Conservation (phyloP, 176 grass and related monocot genomes). For the Calamus simplicifolius region DNA sequence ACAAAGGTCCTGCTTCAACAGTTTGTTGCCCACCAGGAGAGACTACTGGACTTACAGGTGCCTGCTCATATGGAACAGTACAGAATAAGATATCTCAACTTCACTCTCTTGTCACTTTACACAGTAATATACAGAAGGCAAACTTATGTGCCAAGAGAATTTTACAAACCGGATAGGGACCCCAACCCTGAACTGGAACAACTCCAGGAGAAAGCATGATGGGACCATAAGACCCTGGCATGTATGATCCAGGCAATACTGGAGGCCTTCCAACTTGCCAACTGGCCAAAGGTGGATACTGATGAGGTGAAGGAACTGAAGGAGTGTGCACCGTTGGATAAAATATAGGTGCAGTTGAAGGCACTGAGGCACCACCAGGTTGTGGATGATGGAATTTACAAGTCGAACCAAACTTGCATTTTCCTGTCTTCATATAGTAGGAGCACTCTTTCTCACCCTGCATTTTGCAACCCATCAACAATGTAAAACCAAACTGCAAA, state of each 20-base stretch:
- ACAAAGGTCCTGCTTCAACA: conserved; percentile 26
- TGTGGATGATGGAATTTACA: conserved; percentile 59
- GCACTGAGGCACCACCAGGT: conserved; percentile 5
- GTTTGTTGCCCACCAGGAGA: conserved; percentile 26
- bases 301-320: conserved; percentile 38
- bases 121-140: too few species aligned
- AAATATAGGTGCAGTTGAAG: conserved; percentile 12
- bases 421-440: conserved; percentile 84
- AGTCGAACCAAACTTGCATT: conserved; percentile 75
- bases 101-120: background rate
- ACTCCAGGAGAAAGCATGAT: conserved; percentile 68
- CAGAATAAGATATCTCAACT: conserved; percentile 1
- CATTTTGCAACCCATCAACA: conserved; percentile 3
- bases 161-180: conserved; percentile 64
- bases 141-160: too few species aligned
- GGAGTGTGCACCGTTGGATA: conserved; percentile 8
- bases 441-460: conserved; percentile 91
- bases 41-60: conserved; percentile 18
- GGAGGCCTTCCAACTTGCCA: conserved; percentile 69
- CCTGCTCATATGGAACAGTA: conserved; percentile 14
- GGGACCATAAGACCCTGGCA: conserved; percentile 56
- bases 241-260: conserved; percentile 31
- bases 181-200: conserved; percentile 79
- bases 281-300: conserved; percentile 51
- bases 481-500: too few species aligned